These are phyloP conservation scores for Ustilago bromivora DNA, from an alignment of 1,284 basidiomycete genomes.

Conservation along the genomic window DNA sequence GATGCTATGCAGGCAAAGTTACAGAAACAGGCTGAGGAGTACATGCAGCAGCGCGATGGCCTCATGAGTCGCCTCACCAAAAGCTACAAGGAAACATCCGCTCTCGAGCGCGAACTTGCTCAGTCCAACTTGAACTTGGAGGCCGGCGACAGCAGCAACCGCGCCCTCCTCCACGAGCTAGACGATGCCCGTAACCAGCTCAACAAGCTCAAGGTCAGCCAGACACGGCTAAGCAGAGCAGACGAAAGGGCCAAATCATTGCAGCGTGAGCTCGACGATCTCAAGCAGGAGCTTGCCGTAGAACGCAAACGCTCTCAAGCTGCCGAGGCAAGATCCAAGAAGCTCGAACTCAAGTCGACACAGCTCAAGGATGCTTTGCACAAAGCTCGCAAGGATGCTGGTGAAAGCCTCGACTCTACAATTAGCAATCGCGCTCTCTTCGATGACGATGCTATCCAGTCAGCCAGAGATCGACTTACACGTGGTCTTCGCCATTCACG, in stretches of 20 bases:
- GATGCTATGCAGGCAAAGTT: constrained; percentile 82
- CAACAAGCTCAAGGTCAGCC: constrained; percentile 77
- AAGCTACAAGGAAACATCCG: constrained; percentile 56
- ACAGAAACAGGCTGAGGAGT: constrained; percentile 67
- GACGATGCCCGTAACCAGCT: constrained; percentile 80
- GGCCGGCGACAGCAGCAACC: constrained; percentile 82
- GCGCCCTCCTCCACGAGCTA: constrained; percentile 80
- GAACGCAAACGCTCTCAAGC: constrained; percentile 79
- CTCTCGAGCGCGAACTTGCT: constrained; percentile 77
- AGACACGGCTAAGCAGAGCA: constrained; percentile 76
- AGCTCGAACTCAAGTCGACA: constrained; percentile 70
- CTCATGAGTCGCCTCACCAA: constrained; percentile 59
- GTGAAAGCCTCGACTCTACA: constrained; percentile 17
- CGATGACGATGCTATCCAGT: constrained; percentile 39
- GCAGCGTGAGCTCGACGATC: constrained; percentile 79
- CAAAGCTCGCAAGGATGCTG: constrained; percentile 32
- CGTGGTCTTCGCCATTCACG: constrained; percentile 36
- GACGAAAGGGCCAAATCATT: constrained; percentile 30
- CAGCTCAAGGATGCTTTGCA: constrained; percentile 48
- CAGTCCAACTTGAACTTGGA: constrained; percentile 86
- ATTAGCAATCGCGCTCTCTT: constrained; percentile 19
- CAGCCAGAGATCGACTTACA: constrained; percentile 39
- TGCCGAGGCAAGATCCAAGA: constrained; percentile 77
- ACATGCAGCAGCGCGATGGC: constrained; percentile 59
- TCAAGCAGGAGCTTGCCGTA: constrained; percentile 82